Evolutionary conservation across 306 rosid species (phyloP).

Genomic region (Begonia fuchsioides): DNA sequence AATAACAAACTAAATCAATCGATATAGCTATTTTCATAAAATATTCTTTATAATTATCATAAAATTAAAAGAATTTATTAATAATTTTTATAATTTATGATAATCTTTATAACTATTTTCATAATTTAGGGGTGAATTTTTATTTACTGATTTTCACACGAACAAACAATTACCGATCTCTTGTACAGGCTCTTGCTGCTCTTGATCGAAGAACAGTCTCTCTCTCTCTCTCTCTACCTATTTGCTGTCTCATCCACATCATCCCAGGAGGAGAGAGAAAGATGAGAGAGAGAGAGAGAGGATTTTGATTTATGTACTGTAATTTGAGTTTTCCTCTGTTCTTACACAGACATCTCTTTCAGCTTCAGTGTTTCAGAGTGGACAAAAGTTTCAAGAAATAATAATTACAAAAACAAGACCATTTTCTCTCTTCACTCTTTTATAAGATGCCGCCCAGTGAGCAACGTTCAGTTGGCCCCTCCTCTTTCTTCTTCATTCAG

Average conservation of each 20-base stretch:
- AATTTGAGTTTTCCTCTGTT: background rate
- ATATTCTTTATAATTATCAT: too few relatives aligned
- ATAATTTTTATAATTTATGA: too few relatives aligned
- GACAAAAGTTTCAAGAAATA: constrained; percentile 14
- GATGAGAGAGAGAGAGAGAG: too few relatives aligned
- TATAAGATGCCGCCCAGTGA: constrained; percentile 18
- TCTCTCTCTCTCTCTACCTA: constrained; percentile 4
- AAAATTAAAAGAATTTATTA: too few relatives aligned
- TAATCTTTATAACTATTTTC: too few relatives aligned
- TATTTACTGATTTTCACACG: too few relatives aligned
- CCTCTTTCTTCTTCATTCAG: too few relatives aligned
- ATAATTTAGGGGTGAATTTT: background rate
- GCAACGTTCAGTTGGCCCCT: constrained; percentile 4
- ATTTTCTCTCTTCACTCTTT: constrained; percentile 3
- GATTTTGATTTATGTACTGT: too few relatives aligned
- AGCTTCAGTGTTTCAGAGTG: constrained; percentile 9
- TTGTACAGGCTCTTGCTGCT: constrained; percentile 5
- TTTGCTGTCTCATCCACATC: constrained; percentile 8
- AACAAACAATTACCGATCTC: constrained; percentile 1
- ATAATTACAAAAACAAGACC: constrained; percentile 18
- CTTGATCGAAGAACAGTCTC: constrained; percentile 4
- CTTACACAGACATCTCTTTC: constrained; percentile 3
- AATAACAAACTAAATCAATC: too few relatives aligned
- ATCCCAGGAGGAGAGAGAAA: background rate
- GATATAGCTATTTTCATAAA: too few relatives aligned